Evolutionary conservation across 2,329 filamentous ascomycete genomes (phyloP).

Genomic region (Neofusicoccum parvum): DNA sequence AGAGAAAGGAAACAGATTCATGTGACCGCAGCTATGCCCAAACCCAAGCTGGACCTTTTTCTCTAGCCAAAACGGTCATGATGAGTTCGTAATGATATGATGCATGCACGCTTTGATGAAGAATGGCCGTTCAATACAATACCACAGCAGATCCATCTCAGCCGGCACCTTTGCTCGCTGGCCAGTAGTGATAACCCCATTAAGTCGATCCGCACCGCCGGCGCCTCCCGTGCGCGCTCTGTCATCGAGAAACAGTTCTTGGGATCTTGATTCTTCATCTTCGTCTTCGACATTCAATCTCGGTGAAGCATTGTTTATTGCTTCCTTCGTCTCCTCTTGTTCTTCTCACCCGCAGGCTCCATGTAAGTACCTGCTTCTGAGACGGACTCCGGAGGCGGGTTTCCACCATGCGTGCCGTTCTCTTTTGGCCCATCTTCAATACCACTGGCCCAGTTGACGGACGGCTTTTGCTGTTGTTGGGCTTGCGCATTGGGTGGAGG

Average conservation of each 20-base stretch:
- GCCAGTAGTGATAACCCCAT: no score
- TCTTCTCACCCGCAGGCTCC: constrained; percentile 5
- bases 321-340: constrained; percentile 13
- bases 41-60: no score
- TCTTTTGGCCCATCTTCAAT: background rate
- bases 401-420: background rate
- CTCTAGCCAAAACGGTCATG: background rate
- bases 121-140: no score
- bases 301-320: background rate
- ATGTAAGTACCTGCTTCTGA: constrained; percentile 13
- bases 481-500: background rate
- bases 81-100: no score
- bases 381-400: background rate
- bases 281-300: background rate
- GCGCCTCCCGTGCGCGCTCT: no score
- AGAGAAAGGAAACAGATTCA: background rate
- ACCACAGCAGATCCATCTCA: no score
- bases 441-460: background rate
- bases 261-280: background rate
- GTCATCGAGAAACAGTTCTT: no score
- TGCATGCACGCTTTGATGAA: no score
- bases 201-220: no score
- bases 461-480: background rate
- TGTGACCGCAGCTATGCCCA: background rate
- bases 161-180: no score